Base-by-base conservation (phyloP, 2,329 filamentous ascomycete species). In the Pseudopyricularia cyperi region DNA sequence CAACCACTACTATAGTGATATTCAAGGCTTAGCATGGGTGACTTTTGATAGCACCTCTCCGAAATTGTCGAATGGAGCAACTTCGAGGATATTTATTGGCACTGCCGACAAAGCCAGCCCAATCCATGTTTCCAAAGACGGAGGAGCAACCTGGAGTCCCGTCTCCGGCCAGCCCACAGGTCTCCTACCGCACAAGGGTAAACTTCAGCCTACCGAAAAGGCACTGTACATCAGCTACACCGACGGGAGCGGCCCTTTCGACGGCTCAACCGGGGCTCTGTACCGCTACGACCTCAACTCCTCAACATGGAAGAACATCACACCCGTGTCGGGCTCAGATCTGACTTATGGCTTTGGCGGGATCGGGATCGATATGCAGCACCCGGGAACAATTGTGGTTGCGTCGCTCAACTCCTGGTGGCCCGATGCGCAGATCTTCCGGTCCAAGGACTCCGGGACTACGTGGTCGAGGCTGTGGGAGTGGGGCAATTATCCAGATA, bases 371-470 rank as follows among this genome's bases (percentile, higher is more conserved):
- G 77, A 81, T 48, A 64, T 73, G 55, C 68, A 74, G 56, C 73
- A 71, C 24, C 71, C 77, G 0, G 77, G 77, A 0, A 80, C 77
- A 0, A 59, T 81, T 15, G 71, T 82, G 46, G 76, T 79, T 0
- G 75, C 77, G 0, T 71, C 70, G 1, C 60, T 80, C 39, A 82
- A 81, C 62, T 74, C 70, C 15, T 81, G 77, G 77, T 80, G 71
- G 64, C 77, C 77, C 0, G 77, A 81, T 54, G 76, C 71, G 1
- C 71, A 77, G 52, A 65, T 80, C 34, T 81, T 73, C 64, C 66
- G 77, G 24, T 78, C 75, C 3, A 75, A 65, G 0, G 71, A 81
- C 60, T 77, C 75, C 0, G 78, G 72, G 19, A 65, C 69, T 14
- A 76, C 72, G 0, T 80, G 76, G 76, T 72, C 72, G 2, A 65